Evolutionary conservation across 2,329 filamentous ascomycete species (phyloP), one percentile per base, ranked within the genome.

Genomic region (Knufia petricola): DNA sequence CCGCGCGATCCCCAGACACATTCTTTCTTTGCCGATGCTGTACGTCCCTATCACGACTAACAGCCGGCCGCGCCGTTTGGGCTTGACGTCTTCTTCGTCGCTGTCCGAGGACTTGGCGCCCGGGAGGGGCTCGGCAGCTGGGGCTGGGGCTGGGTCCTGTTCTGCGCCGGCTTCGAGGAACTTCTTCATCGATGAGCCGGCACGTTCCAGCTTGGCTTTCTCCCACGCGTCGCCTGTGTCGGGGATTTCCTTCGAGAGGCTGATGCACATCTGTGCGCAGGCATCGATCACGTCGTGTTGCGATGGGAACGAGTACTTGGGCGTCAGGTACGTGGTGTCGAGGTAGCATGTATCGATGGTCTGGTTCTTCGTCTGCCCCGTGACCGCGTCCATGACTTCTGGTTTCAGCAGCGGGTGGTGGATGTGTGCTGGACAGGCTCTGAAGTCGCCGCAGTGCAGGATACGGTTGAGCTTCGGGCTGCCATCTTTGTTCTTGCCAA

Each of bases 1-100:
- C 58, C 83, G 79, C 3, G 92, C 92, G 55, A 98, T 94, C 37
- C 87, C 89, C 26, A 95, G 74, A 63, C 90, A 96, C 56, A 98
- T 89, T 34, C 89, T 84, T 66, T 98, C 92, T 68, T 98, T 98
- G 61, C 92, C 92, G 60, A 98, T 98, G 58, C 85, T 94, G 68
- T 98, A 98, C 0, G 92, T 98, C 38, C 92, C 92, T 52, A 95
- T 94, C 4, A 98, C 79, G 3, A 98, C 86, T 0, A 98, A 76
- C 2, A 98, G 75, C 3, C 87, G 82, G 40, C 85, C 81, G 39
- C 73, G 72, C 24, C 64, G 47, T 58, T 55, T 61, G 55, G 55
- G 23, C 21, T 55, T 59, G 59, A 60, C 40, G 20, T 38, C 32
- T 15, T 43, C 41, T 7, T 52, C 50, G 8, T 61, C 58, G 2